Conservation (phyloP, 2,329 filamentous ascomycete species). For the Parasarocladium wereldwijsianum region DNA sequence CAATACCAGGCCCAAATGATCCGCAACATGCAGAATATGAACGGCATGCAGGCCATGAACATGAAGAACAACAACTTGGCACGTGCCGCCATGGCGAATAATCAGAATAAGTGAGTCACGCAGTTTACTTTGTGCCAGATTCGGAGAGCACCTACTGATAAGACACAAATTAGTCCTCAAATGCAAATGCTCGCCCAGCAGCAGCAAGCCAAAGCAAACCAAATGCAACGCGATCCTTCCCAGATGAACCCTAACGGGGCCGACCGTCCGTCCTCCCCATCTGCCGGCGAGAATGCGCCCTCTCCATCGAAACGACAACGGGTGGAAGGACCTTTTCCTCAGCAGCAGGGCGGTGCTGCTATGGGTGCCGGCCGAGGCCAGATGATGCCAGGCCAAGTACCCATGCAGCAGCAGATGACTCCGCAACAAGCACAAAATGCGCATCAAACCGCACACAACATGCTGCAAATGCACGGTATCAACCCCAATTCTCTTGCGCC, state of each 20-base stretch:
- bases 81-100: slow-evolving; percentile 66
- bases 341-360: slow-evolving; percentile 49
- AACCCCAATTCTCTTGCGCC: slow-evolving; percentile 58
- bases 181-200: slow-evolving; percentile 59
- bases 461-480: slow-evolving; percentile 57
- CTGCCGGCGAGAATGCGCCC: slow-evolving; percentile 71
- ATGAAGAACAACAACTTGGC: slow-evolving; percentile 49
- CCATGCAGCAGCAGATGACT: slow-evolving; percentile 55
- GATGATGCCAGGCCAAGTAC: slow-evolving; percentile 57
- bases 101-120: slow-evolving; percentile 49
- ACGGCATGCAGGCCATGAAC: slow-evolving; percentile 36
- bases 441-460: slow-evolving; percentile 45
- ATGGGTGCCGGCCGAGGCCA: slow-evolving; percentile 58
- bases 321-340: slow-evolving; percentile 58
- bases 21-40: slow-evolving; percentile 43
- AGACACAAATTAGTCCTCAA: slow-evolving; percentile 36
- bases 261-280: slow-evolving; percentile 67
- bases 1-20: slow-evolving; percentile 49
- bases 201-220: slow-evolving; percentile 56
- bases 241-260: slow-evolving; percentile 68
- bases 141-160: slow-evolving; percentile 8
- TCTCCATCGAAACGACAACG: slow-evolving; percentile 86
- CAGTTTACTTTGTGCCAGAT: not conserved
- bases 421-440: slow-evolving; percentile 29
- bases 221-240: slow-evolving; percentile 80